These are phyloP conservation scores for Clonostachys rhizophaga DNA, from an alignment of 2,329 filamentous ascomycete genomes.

Conservation along the genomic window DNA sequence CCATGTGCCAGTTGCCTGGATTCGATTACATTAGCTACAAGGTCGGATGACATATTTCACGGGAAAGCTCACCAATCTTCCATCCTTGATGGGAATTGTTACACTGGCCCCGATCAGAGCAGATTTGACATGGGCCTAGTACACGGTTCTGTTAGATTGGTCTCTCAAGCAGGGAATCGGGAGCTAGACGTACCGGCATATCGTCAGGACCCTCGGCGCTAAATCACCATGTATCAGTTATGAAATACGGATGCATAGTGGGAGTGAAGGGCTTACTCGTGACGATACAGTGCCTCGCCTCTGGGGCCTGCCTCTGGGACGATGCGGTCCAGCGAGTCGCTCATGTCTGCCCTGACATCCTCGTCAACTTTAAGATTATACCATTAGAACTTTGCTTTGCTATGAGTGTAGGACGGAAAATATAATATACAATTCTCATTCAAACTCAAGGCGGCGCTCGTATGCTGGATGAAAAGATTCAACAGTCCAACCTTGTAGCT, in stretches of 20 bases:
- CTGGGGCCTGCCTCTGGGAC: conserved; percentile 72
- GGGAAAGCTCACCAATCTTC: conserved; percentile 55
- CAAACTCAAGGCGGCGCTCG: conserved; percentile 80
- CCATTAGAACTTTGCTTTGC: background rate
- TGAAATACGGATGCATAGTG: background rate
- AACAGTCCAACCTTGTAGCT: conserved; percentile 82
- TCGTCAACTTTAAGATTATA: conserved; percentile 35
- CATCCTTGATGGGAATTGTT: conserved; percentile 85
- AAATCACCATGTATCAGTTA: background rate
- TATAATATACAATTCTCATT: conserved; percentile 76
- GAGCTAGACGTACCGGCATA: conserved; percentile 65
- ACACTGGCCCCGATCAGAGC: conserved; percentile 85
- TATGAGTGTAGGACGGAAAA: conserved; percentile 31
- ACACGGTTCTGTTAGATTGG: background rate
- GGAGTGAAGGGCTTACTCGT: conserved; percentile 35
- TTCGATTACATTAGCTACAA: background rate
- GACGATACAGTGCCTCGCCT: conserved; percentile 73
- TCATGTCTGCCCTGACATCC: conserved; percentile 92
- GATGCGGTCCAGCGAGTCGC: conserved; percentile 85
- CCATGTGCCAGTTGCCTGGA: conserved; percentile 63
- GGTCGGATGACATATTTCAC: background rate
- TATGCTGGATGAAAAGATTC: conserved; percentile 93
- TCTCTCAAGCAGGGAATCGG: background rate
- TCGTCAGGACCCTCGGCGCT: conserved; percentile 85
- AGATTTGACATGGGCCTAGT: conserved; percentile 84